Percentiles rank a stretch among this genome's conserved stretches.
Conservation (phyloP, 2,329 filamentous ascomycete genomes). For the Tolypocladium amazonense region DNA sequence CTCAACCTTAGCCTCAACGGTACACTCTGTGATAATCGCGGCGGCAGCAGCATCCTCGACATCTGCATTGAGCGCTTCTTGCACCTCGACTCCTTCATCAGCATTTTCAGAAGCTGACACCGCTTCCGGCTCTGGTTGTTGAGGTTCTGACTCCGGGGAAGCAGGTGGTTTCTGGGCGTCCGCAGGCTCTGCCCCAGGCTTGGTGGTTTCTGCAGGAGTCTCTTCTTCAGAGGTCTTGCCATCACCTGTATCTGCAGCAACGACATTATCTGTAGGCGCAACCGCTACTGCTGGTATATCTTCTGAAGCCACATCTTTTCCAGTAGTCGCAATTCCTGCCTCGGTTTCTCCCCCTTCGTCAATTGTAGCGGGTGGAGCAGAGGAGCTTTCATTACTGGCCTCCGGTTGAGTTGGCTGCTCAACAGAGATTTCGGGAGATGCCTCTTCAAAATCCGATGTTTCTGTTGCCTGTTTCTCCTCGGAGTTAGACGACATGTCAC, state of each 20-base stretch:
- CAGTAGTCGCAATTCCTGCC: neutral
- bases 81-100: neutral
- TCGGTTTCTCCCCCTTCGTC: neutral
- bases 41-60: too few relatives aligned
- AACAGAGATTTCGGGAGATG: neutral
- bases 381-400: neutral
- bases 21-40: neutral
- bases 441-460: neutral
- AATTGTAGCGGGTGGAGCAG: neutral
- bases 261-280: neutral
- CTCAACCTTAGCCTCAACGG: neutral
- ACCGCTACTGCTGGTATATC: neutral
- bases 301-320: neutral
- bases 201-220: neutral
- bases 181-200: neutral
- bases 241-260: neutral
- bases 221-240: neutral
- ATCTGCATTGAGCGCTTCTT: neutral
- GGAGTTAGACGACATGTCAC: neutral
- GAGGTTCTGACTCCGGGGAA: neutral
- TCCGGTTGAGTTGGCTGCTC: neutral
- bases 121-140: neutral
- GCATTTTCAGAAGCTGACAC: neutral
- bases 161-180: neutral
- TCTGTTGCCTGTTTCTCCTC: neutral